Evolutionary conservation across 176 grass and related monocot genomes (phyloP), one percentile per base, ranked within the genome.

Genomic region (Lolium multiflorum): DNA sequence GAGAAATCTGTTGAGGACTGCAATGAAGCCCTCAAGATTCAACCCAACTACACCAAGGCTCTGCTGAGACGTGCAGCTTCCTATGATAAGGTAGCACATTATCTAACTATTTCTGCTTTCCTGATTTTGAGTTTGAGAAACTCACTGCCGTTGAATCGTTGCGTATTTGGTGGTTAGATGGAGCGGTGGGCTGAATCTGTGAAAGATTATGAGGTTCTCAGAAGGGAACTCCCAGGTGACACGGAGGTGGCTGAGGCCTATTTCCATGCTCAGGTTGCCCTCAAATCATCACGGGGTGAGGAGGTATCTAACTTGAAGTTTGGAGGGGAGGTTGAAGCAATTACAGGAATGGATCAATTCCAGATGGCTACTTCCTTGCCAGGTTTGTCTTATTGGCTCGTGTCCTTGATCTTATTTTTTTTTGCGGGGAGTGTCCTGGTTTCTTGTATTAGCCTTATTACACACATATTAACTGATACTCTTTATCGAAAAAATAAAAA

Each of bases 1-100:
- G 97, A 99, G 18, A 96, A 96, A 69, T 91, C 92, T 50, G 81
- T 96, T 85, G 92, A 92, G 82, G 97, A 99, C 81, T 99, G 97
- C 66, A 96, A 94, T 88, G 89, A 99, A 92, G 94, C 97, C 80
- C 90, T 99, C 66, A 92, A 82, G 55, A 93, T 96, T 87, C 92
- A 96, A 35, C 88, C 94, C 49, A 96, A 99, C 68, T 99, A 99
- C 84, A 91, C 87, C 6, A 99, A 99, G 89, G 97, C 97, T 59
- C 83, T 99, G 87, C 97, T 99, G 57, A 92, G 97, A 60, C 90
- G 97, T 70, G 97, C 94, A 82, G 97, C 94, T 77, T 99, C 97
- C 4, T 91, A 93, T 81, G 81, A 79, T 83, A 96, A 99, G 94
- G 97, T 99, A 55, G 21, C 67, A 67, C 52, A 46, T 46, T 74